Conservation (phyloP, 208 protist genomes). For the Trypanosoma lewisi region DNA sequence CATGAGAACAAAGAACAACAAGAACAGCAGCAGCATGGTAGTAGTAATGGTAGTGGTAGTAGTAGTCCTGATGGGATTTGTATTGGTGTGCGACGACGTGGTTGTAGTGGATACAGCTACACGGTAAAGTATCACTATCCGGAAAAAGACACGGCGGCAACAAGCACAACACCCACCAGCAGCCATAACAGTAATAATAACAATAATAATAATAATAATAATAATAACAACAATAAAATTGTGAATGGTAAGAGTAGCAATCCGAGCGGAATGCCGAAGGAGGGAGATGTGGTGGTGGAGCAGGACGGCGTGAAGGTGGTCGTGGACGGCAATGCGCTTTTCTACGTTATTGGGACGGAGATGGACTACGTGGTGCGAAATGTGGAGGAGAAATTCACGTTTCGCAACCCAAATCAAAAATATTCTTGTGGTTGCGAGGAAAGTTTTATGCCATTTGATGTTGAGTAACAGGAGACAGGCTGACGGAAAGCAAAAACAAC, state of each 20-base stretch:
- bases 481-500: neutral
- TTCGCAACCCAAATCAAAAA: constrained; percentile 97
- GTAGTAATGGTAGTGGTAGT: no score
- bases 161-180: constrained; percentile 5
- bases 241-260: constrained; percentile 29
- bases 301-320: constrained; percentile 93
- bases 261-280: neutral
- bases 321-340: constrained; percentile 92
- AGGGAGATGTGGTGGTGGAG: constrained; percentile 76
- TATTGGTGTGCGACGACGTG: constrained; percentile 92
- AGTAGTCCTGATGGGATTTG: constrained; percentile 77
- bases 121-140: constrained; percentile 93
- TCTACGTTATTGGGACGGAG: constrained; percentile 96
- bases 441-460: constrained; percentile 93
- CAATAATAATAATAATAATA: no score
- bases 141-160: neutral
- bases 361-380: constrained; percentile 96
- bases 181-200: neutral
- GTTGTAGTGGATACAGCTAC: constrained; percentile 96
- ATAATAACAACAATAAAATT: no score
- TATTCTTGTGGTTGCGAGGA: constrained; percentile 96
- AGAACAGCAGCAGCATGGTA: no score
- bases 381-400: constrained; percentile 95
- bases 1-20: constrained; percentile 5
- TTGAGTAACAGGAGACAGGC: constrained; percentile 38